Evolutionary conservation across 176 grass and related monocot species (phyloP), one percentile per base, ranked within the genome.

Genomic region (Triticum urartu): DNA sequence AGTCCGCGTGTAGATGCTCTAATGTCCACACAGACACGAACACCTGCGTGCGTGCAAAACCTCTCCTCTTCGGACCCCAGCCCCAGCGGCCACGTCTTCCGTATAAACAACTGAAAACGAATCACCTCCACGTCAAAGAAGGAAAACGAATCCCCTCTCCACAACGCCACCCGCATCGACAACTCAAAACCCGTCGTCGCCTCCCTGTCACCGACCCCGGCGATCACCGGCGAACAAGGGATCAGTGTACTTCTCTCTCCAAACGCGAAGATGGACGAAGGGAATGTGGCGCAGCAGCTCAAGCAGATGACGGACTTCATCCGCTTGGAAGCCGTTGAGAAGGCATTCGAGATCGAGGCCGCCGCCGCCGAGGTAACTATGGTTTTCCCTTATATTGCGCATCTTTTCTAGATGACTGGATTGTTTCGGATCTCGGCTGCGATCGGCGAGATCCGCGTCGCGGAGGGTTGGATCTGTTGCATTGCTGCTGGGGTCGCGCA

Each of bases 251-350:
- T 39, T 39, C 58, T 42, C 38, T 50, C 24, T 0, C 4, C 21
- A 1, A 21, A 52, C 20, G 80, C 75, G 68, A 80, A 83, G 61
- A 96, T 96, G 94, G 85, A 96, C 43, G 75, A 84, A 71, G 79
- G 11, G 30, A 85, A 86, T 74, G 85, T 88, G 75, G 62, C 67
- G 64, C 84, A 87, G 85, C 91, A 96, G 87, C 81, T 96, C 85
- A 73, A 69, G 40, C 91, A 93, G 87, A 93, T 96, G 94, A 88
- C 81, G 52, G 68, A 80, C 59, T 96, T 96, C 89, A 91, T 96
- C 82, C 87, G 87, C 17, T 83, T 83, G 82, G 94, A 91, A 82
- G 94, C 94, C 62, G 74, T 86, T 50, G 91, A 96, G 85, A 96
- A 90, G 56, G 94, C 94, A 68, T 52, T 5, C 85, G 94, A 96